These are phyloP conservation scores for Plasmopara muralis DNA, from an alignment of 352 stramenopile species.

Conservation along the genomic window DNA sequence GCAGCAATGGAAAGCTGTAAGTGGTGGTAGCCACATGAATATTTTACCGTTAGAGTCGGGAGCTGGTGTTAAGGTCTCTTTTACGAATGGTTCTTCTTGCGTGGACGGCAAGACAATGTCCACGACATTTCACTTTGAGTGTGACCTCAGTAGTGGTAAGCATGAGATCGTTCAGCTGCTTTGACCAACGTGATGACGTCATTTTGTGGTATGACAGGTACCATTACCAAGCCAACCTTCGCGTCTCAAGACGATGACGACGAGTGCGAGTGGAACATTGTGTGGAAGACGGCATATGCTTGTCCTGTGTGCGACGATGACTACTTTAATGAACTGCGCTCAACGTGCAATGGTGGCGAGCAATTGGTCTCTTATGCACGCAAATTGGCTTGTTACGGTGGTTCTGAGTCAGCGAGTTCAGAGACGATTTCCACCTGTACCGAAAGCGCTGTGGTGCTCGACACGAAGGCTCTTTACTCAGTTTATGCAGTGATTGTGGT, in stretches of 20 bases:
- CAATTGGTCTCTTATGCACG: conserved; percentile 55
- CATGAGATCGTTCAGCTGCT: background rate
- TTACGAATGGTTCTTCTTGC: conserved; percentile 47
- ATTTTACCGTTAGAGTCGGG: conserved; percentile 49
- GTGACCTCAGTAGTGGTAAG: conserved; percentile 56
- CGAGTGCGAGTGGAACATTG: conserved; percentile 47
- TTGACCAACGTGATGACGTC: background rate
- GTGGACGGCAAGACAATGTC: conserved; percentile 38
- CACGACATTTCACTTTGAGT: conserved; percentile 62
- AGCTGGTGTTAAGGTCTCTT: conserved; percentile 49
- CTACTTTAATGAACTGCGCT: conserved; percentile 61
- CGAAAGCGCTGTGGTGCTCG: conserved; percentile 58
- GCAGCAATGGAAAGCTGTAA: conserved; percentile 67
- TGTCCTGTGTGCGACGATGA: conserved; percentile 57
- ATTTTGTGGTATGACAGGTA: conserved; percentile 26
- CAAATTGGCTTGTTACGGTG: conserved; percentile 58
- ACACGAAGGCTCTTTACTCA: conserved; percentile 62
- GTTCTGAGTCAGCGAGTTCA: conserved; percentile 29
- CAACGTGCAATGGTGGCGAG: conserved; percentile 45
- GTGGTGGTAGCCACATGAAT: conserved; percentile 54
- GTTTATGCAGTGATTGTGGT: conserved; percentile 63
- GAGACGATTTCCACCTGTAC: conserved; percentile 53
- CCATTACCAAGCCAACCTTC: conserved; percentile 30
- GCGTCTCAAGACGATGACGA: conserved; percentile 36
- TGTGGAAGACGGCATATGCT: conserved; percentile 63